A percentile compares a stretch with the other conserved stretches of the same genome.
Conservation (phyloP, 192 early-diverging fungal species). For the Rhizophagus clarus region DNA sequence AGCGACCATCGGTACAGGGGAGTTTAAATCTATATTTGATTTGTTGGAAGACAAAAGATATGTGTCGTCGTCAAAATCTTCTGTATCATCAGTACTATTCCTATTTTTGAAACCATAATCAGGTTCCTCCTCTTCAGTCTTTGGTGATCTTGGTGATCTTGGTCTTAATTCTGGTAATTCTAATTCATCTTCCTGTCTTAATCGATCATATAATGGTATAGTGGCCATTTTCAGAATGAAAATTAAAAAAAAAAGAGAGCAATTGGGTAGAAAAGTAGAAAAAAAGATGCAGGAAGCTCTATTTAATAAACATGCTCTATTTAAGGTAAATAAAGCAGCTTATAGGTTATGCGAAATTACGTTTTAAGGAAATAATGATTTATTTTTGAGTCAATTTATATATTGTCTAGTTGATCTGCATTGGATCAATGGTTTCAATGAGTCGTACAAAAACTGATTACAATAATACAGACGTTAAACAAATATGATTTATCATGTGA, state of each 20-base stretch:
- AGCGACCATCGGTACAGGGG: not conserved
- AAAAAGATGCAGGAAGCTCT: not conserved
- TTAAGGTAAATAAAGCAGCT: no score
- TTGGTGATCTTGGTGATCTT: not conserved
- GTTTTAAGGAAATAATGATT: no score
- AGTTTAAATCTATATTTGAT: not conserved
- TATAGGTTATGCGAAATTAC: no score
- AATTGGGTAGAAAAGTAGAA: not conserved
- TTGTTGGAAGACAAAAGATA: not conserved
- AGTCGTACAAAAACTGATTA: no score
- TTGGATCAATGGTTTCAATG: no score
- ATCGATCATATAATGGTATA: not conserved
- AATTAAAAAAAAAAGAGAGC: not conserved
- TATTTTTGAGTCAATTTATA: no score
- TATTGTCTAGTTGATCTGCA: no score
- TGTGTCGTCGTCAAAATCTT: not conserved
- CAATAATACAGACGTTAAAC: no score
- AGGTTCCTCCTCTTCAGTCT: not conserved
- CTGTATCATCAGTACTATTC: not conserved
- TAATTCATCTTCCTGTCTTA: not conserved
- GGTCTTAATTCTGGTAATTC: not conserved
- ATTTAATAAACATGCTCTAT: not conserved
- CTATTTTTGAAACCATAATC: not conserved
- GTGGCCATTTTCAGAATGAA: not conserved
- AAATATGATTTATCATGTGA: not conserved